phyloP scores from a whole-genome alignment of 495 filamentous ascomycete genomes.

The Penicillium antarcticum region DNA sequence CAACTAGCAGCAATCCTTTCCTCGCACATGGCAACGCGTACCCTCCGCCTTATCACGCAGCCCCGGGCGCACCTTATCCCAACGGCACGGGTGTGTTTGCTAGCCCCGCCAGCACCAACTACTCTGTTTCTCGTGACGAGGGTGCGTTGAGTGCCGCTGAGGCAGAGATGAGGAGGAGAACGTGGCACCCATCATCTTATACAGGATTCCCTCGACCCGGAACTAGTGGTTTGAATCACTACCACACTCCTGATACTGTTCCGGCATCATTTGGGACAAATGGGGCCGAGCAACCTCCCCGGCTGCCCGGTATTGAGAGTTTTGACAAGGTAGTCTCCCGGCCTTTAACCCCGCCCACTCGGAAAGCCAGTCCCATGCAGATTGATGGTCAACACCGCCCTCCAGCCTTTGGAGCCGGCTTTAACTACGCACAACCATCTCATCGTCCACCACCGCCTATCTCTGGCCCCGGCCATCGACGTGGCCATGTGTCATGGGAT shows the following conservation, averaged over 20 bases:
- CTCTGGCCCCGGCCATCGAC: constrained; percentile 55
- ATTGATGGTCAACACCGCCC: constrained; percentile 50
- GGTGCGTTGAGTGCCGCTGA: constrained; percentile 58
- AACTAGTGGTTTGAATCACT: constrained; percentile 57
- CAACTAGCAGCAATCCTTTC: constrained; percentile 71
- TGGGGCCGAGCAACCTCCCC: constrained; percentile 50
- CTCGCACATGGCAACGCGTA: constrained; percentile 56
- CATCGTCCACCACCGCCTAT: constrained; percentile 47
- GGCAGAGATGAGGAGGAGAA: constrained; percentile 75
- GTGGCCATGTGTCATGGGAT: constrained; percentile 68
- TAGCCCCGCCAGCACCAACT: constrained; percentile 69
- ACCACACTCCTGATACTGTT: constrained; percentile 58
- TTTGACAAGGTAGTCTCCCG: constrained; percentile 68
- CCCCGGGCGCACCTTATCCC: constrained; percentile 47
- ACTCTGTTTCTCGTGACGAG: constrained; percentile 63
- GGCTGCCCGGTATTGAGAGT: constrained; percentile 85
- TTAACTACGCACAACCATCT: constrained; percentile 45
- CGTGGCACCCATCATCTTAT: constrained; percentile 85
- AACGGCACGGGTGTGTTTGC: constrained; percentile 57
- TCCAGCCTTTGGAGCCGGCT: constrained; percentile 37
- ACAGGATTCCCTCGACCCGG: constrained; percentile 54
- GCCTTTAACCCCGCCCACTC: constrained; percentile 59
- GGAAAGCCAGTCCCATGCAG: constrained; percentile 66
- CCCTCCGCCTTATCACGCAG: constrained; percentile 51
- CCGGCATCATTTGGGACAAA: constrained; percentile 50